phyloP scores from a whole-genome alignment of 2,329 filamentous ascomycete species.

The Microdochium trichocladiopsis region DNA sequence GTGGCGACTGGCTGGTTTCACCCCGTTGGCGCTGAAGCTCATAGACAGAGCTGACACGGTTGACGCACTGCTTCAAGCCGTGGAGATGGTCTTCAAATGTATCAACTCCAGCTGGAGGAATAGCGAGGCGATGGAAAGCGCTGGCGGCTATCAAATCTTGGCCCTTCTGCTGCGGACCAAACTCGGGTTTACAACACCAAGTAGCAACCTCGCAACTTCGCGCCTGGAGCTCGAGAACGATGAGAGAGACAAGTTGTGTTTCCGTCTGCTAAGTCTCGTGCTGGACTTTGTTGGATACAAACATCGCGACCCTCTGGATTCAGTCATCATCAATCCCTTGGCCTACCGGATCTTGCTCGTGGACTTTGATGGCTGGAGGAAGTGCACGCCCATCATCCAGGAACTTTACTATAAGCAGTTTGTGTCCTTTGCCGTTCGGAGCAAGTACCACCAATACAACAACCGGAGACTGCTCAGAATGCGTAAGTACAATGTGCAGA shows the following conservation, averaged over 20 bases:
- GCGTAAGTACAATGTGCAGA: conserved; percentile 50
- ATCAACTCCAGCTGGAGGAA: conserved; percentile 93
- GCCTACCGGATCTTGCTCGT: conserved; percentile 89
- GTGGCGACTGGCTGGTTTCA: conserved; percentile 90
- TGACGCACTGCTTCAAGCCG: conserved; percentile 66
- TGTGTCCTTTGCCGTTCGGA: conserved; percentile 76
- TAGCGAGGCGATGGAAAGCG: conserved; percentile 95
- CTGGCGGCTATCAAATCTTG: conserved; percentile 87
- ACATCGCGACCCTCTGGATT: conserved; percentile 70
- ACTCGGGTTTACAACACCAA: conserved; percentile 48
- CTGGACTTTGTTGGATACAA: conserved; percentile 87
- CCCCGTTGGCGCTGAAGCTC: conserved; percentile 76
- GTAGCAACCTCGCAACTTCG: background rate
- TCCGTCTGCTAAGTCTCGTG: conserved; percentile 67
- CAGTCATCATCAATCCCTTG: conserved; percentile 91
- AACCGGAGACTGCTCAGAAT: conserved; percentile 79
- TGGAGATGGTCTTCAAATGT: conserved; percentile 78
- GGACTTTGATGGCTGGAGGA: conserved; percentile 89
- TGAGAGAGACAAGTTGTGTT: conserved; percentile 47
- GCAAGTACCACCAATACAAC: conserved; percentile 91
- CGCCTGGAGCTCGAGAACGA: conserved; percentile 38
- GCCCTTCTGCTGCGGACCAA: conserved; percentile 80
- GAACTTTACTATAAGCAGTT: conserved; percentile 93
- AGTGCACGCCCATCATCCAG: conserved; percentile 68
- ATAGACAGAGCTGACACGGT: conserved; percentile 68